Base-by-base conservation (phyloP, 2,329 filamentous ascomycete genomes). In the Ophiostoma populinum region DNA sequence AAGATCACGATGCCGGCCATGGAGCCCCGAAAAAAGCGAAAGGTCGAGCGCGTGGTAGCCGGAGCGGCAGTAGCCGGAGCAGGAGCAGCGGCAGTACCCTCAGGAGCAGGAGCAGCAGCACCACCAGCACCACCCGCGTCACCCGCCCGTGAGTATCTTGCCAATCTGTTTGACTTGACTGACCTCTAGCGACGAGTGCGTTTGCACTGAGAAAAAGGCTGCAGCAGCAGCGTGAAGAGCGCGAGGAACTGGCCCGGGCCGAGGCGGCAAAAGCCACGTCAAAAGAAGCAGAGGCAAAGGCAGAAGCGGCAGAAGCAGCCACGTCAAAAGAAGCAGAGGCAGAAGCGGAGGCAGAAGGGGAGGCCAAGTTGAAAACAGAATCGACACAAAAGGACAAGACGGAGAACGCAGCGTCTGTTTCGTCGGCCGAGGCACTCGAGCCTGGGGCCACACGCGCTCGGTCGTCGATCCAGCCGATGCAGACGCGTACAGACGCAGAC, bases 391-490 rank as follows among this genome's bases (percentile, higher is more conserved):
- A 22, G 13, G 30, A 7, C 11, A 32, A 32, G 30, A 32, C 21
- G 19, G 5, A 19, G 24, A 32, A 32, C 13, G 30, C 21, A 16
- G 30, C n/a, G 4, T 7, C 19, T 7, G 31, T 20, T 6, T 17
- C 24, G 10, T 9, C 21, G 15, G 22, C 17, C 2, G 25, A 30
- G 1, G n/a, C 22, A 4, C 16, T 12, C 9, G 20, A 21, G 10
- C n/a, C 13, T 5, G 18, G n/a, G 19, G 27, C 13, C 20, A 18
- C 15, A 1, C 27, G 20, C 19, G 21, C 19, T 15, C 56, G 63
- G 35, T 61, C 62, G 0, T 62, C 64, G 1, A 65, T 67, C 35
- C 56, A 51, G 16, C 55, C 59, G 3, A 57, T n/a, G 46, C 16
- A 60, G 61, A 39, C 53, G 54, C 26, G n/a, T n/a, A n/a, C n/a